These are phyloP conservation scores for Fraxinus velutina DNA, from an alignment of 305 asterid species.

Conservation along the genomic window DNA sequence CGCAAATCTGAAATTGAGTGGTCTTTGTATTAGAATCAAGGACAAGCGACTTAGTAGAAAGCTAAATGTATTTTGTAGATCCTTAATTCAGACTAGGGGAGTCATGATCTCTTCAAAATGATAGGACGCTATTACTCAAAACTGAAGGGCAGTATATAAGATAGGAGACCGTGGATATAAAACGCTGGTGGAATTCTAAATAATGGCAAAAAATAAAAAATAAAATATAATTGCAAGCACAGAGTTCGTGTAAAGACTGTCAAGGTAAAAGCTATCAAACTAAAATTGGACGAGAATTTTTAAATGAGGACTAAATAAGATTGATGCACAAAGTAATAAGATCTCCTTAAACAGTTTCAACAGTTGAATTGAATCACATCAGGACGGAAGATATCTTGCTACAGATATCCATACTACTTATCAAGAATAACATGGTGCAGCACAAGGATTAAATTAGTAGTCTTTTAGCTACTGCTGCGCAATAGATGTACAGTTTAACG, in stretches of 20 bases:
- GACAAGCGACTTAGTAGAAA: slow-evolving; percentile 4
- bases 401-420: not conserved
- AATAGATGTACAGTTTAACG: not conserved
- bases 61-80: slow-evolving; percentile 7
- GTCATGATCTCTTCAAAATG: not conserved
- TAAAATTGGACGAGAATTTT: not conserved
- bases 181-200: not conserved
- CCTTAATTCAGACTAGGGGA: not conserved
- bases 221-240: not conserved
- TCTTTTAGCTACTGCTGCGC: not conserved
- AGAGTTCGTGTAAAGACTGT: not conserved
- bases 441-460: not conserved
- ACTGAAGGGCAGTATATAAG: not conserved
- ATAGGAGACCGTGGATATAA: not conserved
- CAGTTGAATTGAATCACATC: not conserved
- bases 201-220: not conserved
- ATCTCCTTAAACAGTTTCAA: not conserved
- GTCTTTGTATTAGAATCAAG: slow-evolving; percentile 14
- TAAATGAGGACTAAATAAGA: not conserved
- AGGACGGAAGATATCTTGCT: not conserved
- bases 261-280: not conserved
- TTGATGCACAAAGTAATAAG: not conserved
- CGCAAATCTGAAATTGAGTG: slow-evolving; percentile 56
- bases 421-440: not conserved
- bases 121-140: not conserved